Base-by-base conservation (phyloP, 805 yeast species). In the Pichia membranifaciens region DNA sequence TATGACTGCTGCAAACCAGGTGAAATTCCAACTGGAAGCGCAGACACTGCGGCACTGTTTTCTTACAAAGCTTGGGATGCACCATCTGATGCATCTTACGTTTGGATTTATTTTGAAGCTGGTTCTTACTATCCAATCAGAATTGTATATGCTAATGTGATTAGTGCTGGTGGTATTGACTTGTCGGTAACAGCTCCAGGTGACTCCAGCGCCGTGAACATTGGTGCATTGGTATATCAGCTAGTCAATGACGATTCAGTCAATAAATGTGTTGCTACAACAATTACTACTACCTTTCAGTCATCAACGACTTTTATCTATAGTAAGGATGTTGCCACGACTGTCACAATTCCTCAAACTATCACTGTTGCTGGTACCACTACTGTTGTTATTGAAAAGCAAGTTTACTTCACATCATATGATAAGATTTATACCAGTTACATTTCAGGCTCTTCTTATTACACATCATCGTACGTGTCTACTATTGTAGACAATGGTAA, bases 1-100 rank as follows among this genome's bases (percentile, higher is more conserved):
- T 61, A 69, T 21, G 59, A 59, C 25, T 72, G 76, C 54, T 63
- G 72, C 55, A 49, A 54, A 29, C 51, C 58, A 9, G 15, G 25
- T 4, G n/a, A 28, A 13, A 18, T 33, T 9, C 46, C 43, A n/a
- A 22, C 37, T 8, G 50, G 49, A 32, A 25, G 25, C n/a, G 41
- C 49, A 10, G 41, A 41, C 13, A 22, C 33, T 3, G 46, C 49
- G 5, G 38, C 51, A 15, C 36, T 56, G 48, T 49, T 38, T 17
- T 45, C 52, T 5, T 23, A 43, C 13, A 54, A 51, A 17, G 47
- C 44, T 29, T 47, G 38, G 20, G 13, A 28, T 5, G 7, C 42
- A 10, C 21, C 36, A 8, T 10, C 43, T 1, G 12, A 17, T 13
- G 47, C 37, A 23, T 21, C 15, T 16, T 32, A 51, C 29, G 45